These are phyloP conservation scores for Aurantiochytrium sp. DNA, from an alignment of 108 stramenopile genomes.

Conservation along the genomic window DNA sequence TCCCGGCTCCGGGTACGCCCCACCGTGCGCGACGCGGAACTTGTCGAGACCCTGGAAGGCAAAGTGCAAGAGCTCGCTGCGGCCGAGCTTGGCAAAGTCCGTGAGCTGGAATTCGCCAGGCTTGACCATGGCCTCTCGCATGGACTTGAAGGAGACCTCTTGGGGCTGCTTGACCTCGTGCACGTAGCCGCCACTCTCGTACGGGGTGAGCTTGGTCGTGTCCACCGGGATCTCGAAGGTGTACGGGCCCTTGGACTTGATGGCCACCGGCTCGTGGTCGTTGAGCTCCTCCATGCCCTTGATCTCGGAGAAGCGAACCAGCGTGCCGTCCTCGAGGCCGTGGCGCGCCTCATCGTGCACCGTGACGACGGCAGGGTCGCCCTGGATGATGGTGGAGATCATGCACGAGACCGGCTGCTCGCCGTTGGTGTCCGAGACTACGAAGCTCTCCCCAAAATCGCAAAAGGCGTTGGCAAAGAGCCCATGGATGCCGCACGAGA, in stretches of 20 bases:
- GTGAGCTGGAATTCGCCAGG: constrained; percentile 84
- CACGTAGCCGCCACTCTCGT: constrained; percentile 68
- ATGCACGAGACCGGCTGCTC: constrained; percentile 80
- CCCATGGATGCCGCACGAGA: constrained; percentile 71
- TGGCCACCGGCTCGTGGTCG: constrained; percentile 63
- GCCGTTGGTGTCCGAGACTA: constrained; percentile 83
- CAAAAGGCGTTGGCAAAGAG: constrained; percentile 89
- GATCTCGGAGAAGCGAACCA: constrained; percentile 78
- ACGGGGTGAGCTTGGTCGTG: constrained; percentile 31
- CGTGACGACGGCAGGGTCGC: constrained; percentile 76
- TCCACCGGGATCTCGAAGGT: constrained; percentile 73
- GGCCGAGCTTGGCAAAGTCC: constrained; percentile 97
- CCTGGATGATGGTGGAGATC: constrained; percentile 73
- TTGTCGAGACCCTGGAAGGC: constrained; percentile 74
- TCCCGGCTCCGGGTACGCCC: constrained; percentile 67
- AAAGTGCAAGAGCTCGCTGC: constrained; percentile 76
- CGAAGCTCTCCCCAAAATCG: constrained; percentile 86
- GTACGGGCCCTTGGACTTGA: constrained; percentile 76
- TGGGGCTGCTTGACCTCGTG: constrained; percentile 80
- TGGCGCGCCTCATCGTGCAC: constrained; percentile 93
- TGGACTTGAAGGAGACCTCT: constrained; percentile 74
- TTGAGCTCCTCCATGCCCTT: constrained; percentile 69
- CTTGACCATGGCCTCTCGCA: constrained; percentile 66
- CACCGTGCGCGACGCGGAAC: constrained; percentile 54
- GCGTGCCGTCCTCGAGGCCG: constrained; percentile 87